Evolutionary conservation across 2,329 filamentous ascomycete genomes (phyloP).

Genomic region (Claviceps quebecensis): DNA sequence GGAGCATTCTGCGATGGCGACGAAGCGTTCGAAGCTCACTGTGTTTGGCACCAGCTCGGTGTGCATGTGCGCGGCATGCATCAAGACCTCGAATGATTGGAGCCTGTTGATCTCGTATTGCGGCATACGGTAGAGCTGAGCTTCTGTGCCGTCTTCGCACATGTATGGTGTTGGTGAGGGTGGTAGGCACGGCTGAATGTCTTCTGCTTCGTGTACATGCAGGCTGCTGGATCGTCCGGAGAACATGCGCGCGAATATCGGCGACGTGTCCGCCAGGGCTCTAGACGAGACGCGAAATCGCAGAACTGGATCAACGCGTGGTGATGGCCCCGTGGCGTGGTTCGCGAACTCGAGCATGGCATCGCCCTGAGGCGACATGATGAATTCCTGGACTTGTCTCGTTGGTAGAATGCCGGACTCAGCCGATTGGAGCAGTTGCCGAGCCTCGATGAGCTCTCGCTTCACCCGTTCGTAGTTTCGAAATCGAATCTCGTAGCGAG

Average conservation of each 20-base stretch:
- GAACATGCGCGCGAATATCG: conserved; percentile 37
- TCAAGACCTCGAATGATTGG: conserved; percentile 28
- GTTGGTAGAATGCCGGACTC: conserved; percentile 27
- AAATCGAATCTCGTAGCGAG: conserved; percentile 32
- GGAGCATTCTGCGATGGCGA: conserved; percentile 36
- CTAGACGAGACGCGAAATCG: conserved; percentile 38
- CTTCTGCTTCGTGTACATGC: conserved; percentile 22
- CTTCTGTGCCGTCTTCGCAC: conserved; percentile 29
- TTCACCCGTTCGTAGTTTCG: conserved; percentile 31
- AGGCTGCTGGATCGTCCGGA: conserved; percentile 16
- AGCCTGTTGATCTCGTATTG: conserved; percentile 31
- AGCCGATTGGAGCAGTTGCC: conserved; percentile 24
- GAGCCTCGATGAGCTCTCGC: conserved; percentile 25
- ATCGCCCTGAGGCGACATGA: conserved; percentile 32
- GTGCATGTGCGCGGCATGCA: conserved; percentile 39
- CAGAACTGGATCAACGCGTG: conserved; percentile 22
- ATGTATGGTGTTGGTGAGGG: conserved; percentile 21
- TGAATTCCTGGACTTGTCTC: conserved; percentile 25
- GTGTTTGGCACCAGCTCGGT: conserved; percentile 30
- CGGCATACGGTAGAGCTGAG: conserved; percentile 37
- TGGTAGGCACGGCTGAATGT: conserved; percentile 22
- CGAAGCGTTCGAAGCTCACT: conserved; percentile 33
- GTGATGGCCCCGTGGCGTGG: conserved; percentile 16
- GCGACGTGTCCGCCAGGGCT: conserved; percentile 35
- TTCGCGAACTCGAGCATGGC: conserved; percentile 39